phyloP scores from a whole-genome alignment of 169 alveolate genomes.

The Cryptosporidium xiaoi region DNA sequence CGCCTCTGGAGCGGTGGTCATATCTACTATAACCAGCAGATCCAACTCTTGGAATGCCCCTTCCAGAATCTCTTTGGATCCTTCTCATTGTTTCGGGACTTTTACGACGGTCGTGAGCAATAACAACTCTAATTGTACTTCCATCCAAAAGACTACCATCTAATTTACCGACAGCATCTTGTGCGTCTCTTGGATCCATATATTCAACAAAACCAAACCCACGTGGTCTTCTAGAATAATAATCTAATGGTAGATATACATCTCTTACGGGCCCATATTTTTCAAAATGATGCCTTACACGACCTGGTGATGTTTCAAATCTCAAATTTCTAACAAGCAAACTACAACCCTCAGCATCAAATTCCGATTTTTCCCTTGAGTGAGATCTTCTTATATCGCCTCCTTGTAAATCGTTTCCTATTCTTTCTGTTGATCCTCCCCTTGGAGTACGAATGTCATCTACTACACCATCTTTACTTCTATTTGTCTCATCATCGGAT shows the following conservation, averaged over 20 bases:
- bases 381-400: constrained; percentile 32
- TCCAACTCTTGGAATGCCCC: constrained; percentile 19
- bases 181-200: constrained; percentile 86
- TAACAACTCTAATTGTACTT: constrained; percentile 84
- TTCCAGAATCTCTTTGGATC: constrained; percentile 56
- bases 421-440: constrained; percentile 67
- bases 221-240: constrained; percentile 89
- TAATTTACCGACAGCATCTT: constrained; percentile 87
- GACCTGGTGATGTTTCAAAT: constrained; percentile 87
- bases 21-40: constrained; percentile 18
- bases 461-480: neutral
- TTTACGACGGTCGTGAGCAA: constrained; percentile 92
- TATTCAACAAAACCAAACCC: constrained; percentile 93
- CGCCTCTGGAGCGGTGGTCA: constrained; percentile 43
- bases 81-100: constrained; percentile 89
- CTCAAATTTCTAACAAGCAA: constrained; percentile 83
- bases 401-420: neutral
- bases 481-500: constrained; percentile 25
- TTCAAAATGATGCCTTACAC: constrained; percentile 82
- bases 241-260: constrained; percentile 92
- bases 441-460: neutral
- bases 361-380: constrained; percentile 20
- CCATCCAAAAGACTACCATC: constrained; percentile 90
- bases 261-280: constrained; percentile 90
- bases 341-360: constrained; percentile 82